Evolutionary conservation across 805 yeast genomes (phyloP).

Genomic region (Ogataea paradorogensis): DNA sequence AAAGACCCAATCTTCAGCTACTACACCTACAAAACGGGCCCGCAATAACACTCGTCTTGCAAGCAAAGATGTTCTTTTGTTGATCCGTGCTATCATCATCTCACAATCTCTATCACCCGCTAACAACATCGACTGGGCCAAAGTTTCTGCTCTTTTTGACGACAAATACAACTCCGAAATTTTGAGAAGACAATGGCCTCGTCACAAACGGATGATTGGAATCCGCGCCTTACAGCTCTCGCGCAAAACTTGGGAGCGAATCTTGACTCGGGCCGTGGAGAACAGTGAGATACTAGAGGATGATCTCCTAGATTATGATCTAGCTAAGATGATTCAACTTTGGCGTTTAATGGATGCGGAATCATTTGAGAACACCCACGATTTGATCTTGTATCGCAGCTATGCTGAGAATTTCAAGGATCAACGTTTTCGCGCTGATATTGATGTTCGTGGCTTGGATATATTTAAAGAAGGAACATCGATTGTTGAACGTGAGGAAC

Average conservation of each 20-base stretch:
- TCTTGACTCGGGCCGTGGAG: slow-evolving; percentile 57
- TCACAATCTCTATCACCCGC: slow-evolving; percentile 55
- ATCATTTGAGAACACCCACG: slow-evolving; percentile 31
- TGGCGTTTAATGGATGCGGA: slow-evolving; percentile 55
- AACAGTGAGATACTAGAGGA: slow-evolving; percentile 48
- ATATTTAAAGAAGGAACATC: slow-evolving; percentile 52
- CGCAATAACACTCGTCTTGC: slow-evolving; percentile 26
- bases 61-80: slow-evolving; percentile 45
- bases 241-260: slow-evolving; percentile 60
- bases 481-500: slow-evolving; percentile 67
- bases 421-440: slow-evolving; percentile 40
- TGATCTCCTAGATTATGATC: slow-evolving; percentile 50
- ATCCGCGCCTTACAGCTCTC: slow-evolving; percentile 52
- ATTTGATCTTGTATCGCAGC: slow-evolving; percentile 32
- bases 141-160: slow-evolving; percentile 49
- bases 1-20: slow-evolving; percentile 8
- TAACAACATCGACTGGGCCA: slow-evolving; percentile 62
- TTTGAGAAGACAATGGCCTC: slow-evolving; percentile 67
- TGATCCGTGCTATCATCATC: slow-evolving; percentile 65
- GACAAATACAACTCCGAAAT: slow-evolving; percentile 39
- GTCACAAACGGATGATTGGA: slow-evolving; percentile 58
- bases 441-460: slow-evolving; percentile 33
- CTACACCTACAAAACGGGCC: slow-evolving; percentile 12
- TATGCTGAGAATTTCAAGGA: slow-evolving; percentile 47
- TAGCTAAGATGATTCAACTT: slow-evolving; percentile 49